Base-by-base conservation (phyloP, 345 rosid genomes). In the Aquilaria sinensis region DNA sequence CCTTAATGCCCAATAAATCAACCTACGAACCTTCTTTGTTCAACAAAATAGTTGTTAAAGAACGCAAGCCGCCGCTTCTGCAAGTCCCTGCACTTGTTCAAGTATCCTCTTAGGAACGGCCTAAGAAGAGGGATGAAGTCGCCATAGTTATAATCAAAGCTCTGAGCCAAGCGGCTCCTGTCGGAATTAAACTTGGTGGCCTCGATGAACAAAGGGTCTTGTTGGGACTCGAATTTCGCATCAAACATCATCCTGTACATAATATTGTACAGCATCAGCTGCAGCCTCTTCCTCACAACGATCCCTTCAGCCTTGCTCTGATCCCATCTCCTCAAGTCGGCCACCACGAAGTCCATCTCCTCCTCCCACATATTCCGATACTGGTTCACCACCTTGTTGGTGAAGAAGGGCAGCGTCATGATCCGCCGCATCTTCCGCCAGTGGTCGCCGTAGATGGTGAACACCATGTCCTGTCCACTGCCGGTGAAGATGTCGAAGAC, bases 171-270 rank as follows among this genome's bases (percentile, higher is more conserved):
- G 1, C 83, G 72, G 59, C 86, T 81, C 54, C 90, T 80, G 57
- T 84, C 86, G 0, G 85, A 77, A 63, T 84, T 84, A 48, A 84
- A 81, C 57, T 43, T 68, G 4, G 85, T 84, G 51, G 86, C 85
- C 56, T 80, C 74, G 56, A 75, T 43, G 68, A 84, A 84, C 58
- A 81, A 13, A 2, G 86, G 89, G 45, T 81, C 86, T 49, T 80
- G 77, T 13, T 23, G 13, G 1, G 83, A 75, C 66, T 73, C 68
- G n/a, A 85, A 85, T 58, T 63, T 70, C 31, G 74, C 70, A 61
- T 82, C 85, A 50, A 85, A 85, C 90, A 85, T 85, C 85, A 82
- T 85, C 51, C 90, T 71, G 33, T 76, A 85, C 87, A 85, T 80
- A 53, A 80, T 85, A 52, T 85, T 82, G 59, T 85, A 85, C 8